These are phyloP conservation scores for Alnus glutinosa DNA, from an alignment of 306 rosid genomes.

Conservation along the genomic window DNA sequence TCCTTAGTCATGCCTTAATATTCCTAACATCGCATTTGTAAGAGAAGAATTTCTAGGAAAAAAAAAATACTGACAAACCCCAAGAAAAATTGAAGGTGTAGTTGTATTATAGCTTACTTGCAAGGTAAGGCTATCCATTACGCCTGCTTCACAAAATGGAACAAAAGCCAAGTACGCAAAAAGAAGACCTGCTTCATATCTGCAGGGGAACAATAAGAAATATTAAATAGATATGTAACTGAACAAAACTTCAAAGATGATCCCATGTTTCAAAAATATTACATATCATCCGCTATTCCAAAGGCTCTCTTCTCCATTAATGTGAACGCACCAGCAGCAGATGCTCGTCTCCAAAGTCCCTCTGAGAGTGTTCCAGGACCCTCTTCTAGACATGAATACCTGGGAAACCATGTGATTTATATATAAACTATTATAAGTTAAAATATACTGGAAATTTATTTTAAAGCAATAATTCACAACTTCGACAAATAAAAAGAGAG, in stretches of 20 bases:
- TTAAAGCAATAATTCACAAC: background rate
- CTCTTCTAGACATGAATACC: conserved; percentile 62
- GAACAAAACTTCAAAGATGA: conserved; percentile 29
- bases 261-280: conserved; percentile 31
- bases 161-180: conserved; percentile 84
- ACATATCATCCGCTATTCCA: conserved; percentile 98
- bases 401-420: conserved; percentile 33
- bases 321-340: conserved; percentile 74
- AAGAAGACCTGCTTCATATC: conserved; percentile 96
- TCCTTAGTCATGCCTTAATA: background rate
- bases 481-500: background rate
- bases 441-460: background rate
- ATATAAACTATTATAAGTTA: conserved; percentile 24
- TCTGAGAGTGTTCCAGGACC: conserved; percentile 58
- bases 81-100: conserved; percentile 12
- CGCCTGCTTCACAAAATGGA: conserved; percentile 91
- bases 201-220: conserved; percentile 39
- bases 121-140: conserved; percentile 82
- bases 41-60: conserved; percentile 14
- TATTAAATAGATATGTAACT: conserved; percentile 13
- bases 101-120: conserved; percentile 57
- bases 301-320: conserved; percentile 82
- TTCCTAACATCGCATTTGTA: background rate
- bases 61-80: conserved; percentile 12
- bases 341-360: conserved; percentile 91